Conservation (phyloP, 129 eudicot species). For the Erigeron canadensis region DNA sequence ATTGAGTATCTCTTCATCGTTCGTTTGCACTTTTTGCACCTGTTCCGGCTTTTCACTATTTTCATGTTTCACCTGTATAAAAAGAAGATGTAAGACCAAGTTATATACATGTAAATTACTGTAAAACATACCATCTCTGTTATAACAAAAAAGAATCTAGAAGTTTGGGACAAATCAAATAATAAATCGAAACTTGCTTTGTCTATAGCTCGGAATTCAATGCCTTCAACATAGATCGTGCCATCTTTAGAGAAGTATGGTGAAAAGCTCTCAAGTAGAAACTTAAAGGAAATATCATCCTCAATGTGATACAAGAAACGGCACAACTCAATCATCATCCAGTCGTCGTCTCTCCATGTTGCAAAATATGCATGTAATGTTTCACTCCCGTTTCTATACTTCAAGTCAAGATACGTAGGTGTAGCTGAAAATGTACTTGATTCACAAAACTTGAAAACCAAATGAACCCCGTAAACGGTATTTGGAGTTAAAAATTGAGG, state of each 20-base stretch:
- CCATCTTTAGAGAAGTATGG: not conserved
- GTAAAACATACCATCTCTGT: not conserved
- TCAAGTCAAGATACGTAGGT: not conserved
- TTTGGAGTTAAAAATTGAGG: not conserved
- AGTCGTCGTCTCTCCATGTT: not conserved
- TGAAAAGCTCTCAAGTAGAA: not conserved
- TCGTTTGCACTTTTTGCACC: not conserved
- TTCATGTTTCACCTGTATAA: not conserved
- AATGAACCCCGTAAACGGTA: not conserved
- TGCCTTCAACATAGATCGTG: no score
- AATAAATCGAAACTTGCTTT: not conserved
- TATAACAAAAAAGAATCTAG: not conserved
- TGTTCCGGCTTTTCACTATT: not conserved
- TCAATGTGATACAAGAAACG: not conserved
- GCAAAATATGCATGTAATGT: not conserved
- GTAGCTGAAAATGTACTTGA: not conserved
- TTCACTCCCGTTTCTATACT: not conserved
- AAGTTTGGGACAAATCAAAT: not conserved
- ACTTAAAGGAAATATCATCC: not conserved
- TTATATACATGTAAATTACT: not conserved
- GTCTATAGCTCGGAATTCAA: not conserved
- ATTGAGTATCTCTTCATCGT: not conserved
- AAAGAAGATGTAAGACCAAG: not conserved
- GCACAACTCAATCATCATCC: not conserved
- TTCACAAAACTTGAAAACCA: not conserved